Conservation (phyloP, 192 early-diverging fungal genomes). For the Chytriomyces sp. region DNA sequence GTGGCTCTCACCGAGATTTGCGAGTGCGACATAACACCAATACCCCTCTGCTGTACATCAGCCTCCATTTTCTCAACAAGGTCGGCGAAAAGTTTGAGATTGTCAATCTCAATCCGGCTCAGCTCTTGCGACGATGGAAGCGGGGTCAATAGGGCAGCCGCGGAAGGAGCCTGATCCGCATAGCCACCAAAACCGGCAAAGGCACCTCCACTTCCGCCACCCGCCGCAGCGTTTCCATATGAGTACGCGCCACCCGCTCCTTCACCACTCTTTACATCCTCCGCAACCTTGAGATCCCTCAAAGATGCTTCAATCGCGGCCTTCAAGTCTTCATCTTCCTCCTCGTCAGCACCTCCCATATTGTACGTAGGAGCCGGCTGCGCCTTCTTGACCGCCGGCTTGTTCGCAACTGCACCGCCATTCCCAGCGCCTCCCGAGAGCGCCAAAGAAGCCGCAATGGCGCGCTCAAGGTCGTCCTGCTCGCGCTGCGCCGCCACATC, state of each 20-base stretch:
- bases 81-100: constrained; percentile 85
- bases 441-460: constrained; percentile 43
- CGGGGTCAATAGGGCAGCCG: constrained; percentile 5
- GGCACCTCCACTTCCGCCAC: constrained; percentile 6
- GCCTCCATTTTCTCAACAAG: constrained; percentile 80
- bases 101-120: constrained; percentile 78
- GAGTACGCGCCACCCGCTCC: not conserved
- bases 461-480: constrained; percentile 48
- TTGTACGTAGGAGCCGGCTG: constrained; percentile 17
- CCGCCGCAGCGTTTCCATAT: constrained; percentile 6
- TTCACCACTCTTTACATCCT: constrained; percentile 45
- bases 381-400: constrained; percentile 8
- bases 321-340: constrained; percentile 88
- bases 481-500: constrained; percentile 37
- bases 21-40: constrained; percentile 70
- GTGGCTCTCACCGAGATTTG: constrained; percentile 29
- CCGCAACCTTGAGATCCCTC: constrained; percentile 61
- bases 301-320: constrained; percentile 91
- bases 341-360: constrained; percentile 33
- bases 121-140: constrained; percentile 59
- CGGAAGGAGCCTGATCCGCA: constrained; percentile 7
- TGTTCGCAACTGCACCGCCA: not conserved
- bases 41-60: constrained; percentile 59
- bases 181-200: constrained; percentile 26
- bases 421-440: constrained; percentile 3